Evolutionary conservation across 805 yeast species (phyloP).

Genomic region (Pichia nanzhaoensis): DNA sequence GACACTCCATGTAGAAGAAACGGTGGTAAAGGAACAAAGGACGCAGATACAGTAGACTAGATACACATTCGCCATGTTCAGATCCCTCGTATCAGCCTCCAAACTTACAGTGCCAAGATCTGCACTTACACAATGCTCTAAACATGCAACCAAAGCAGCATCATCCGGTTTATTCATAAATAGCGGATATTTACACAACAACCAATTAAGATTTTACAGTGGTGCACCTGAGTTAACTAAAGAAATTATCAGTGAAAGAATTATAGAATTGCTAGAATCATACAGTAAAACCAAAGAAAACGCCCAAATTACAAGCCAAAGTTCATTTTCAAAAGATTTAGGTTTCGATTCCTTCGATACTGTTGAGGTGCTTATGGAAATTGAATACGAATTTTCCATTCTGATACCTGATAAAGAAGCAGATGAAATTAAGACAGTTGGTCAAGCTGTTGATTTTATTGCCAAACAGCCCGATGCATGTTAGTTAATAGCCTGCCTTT

Average conservation of each 20-base stretch:
- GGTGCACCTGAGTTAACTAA: conserved; percentile 54
- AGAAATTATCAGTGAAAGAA: conserved; percentile 56
- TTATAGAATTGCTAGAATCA: conserved; percentile 57
- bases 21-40: neutral
- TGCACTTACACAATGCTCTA: neutral
- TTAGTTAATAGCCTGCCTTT: conserved; percentile 13
- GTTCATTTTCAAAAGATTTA: conserved; percentile 57
- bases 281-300: conserved; percentile 47
- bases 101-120: conserved; percentile 6
- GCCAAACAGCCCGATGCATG: conserved; percentile 51
- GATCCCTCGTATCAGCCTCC: conserved; percentile 8
- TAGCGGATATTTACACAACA: neutral
- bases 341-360: conserved; percentile 68
- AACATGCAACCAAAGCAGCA: neutral
- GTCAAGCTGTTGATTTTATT: conserved; percentile 87
- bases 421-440: conserved; percentile 88
- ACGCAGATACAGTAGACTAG: neutral
- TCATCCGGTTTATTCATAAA: neutral
- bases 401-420: conserved; percentile 87
- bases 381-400: conserved; percentile 69
- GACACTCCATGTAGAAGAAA: no score
- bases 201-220: conserved; percentile 37
- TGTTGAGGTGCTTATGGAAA: conserved; percentile 67
- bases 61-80: conserved; percentile 7
- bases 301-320: conserved; percentile 30